phyloP scores from a whole-genome alignment of 2,329 filamentous ascomycete species.

The Venturia aucupariae region DNA sequence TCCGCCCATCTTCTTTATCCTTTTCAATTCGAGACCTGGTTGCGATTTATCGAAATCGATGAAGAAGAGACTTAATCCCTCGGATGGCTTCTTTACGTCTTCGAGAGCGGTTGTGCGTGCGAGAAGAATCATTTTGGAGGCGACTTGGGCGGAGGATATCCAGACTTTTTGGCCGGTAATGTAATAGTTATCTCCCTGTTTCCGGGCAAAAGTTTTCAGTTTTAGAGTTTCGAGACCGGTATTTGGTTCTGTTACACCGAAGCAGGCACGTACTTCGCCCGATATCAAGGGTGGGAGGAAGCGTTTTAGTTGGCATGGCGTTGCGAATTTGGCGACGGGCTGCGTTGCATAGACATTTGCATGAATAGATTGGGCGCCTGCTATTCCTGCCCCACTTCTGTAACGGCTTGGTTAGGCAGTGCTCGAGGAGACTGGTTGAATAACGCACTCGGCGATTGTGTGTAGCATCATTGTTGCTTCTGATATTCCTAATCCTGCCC shows the following conservation, averaged over 20 bases:
- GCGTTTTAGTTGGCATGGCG: conserved; percentile 49
- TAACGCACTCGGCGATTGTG: conserved; percentile 57
- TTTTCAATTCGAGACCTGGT: conserved; percentile 56
- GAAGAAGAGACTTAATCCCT: conserved; percentile 71
- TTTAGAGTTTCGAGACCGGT: conserved; percentile 70
- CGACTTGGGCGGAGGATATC: conserved; percentile 80
- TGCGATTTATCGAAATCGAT: conserved; percentile 59
- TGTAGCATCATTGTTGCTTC: conserved; percentile 86
- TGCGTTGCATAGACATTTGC: conserved; percentile 67
- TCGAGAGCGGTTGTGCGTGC: conserved; percentile 65
- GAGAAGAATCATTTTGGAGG: conserved; percentile 72
- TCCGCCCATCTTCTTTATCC: conserved; percentile 79
- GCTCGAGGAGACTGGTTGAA: not conserved
- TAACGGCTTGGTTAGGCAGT: conserved; percentile 8
- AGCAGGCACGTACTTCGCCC: conserved; percentile 64
- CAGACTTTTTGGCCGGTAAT: conserved; percentile 79
- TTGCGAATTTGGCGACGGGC: conserved; percentile 63
- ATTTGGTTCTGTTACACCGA: conserved; percentile 78
- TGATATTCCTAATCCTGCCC: conserved; percentile 65
- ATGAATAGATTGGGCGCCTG: conserved; percentile 50
- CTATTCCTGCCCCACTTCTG: conserved; percentile 65
- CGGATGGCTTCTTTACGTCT: conserved; percentile 58
- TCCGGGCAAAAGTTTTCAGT: conserved; percentile 55
- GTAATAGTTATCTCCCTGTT: conserved; percentile 52
- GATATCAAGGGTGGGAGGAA: conserved; percentile 63